Percentiles rank a stretch among this genome's conserved stretches.
phyloP scores from a whole-genome alignment of 2,329 filamentous ascomycete species.

The Penicillium nordicum region DNA sequence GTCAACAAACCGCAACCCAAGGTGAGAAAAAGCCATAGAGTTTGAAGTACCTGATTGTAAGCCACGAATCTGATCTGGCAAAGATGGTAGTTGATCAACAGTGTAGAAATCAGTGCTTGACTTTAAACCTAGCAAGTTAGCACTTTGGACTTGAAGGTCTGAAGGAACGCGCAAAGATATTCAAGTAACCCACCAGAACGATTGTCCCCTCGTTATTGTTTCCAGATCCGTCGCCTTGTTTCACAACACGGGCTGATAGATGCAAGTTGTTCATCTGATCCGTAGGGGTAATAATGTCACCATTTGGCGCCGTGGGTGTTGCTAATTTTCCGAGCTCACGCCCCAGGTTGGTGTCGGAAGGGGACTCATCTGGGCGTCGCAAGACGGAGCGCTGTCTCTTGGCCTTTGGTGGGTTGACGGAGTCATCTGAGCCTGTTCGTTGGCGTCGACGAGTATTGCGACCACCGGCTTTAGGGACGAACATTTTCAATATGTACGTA shows the following conservation, averaged over 20 bases:
- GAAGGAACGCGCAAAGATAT: constrained; percentile 6
- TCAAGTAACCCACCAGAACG: constrained; percentile 32
- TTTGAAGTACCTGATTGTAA: constrained; percentile 60
- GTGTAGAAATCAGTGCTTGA: constrained; percentile 81
- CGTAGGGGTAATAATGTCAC: constrained; percentile 10
- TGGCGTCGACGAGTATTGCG: constrained; percentile 41
- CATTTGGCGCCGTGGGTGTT: constrained; percentile 12
- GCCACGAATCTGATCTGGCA: constrained; percentile 72
- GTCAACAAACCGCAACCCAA: constrained; percentile 18
- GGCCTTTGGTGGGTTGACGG: constrained; percentile 43
- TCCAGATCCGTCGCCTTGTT: constrained; percentile 35
- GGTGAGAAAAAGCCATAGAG: neutral
- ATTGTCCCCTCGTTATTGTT: constrained; percentile 33
- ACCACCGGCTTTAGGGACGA: constrained; percentile 36
- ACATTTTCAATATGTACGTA: constrained; percentile 30
- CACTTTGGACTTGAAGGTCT: neutral
- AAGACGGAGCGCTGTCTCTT: constrained; percentile 48
- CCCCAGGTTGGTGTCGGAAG: constrained; percentile 19
- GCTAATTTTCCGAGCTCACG: constrained; percentile 17
- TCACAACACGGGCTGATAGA: constrained; percentile 38
- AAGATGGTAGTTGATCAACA: constrained; percentile 76
- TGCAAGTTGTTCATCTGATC: constrained; percentile 27
- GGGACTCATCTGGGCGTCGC: constrained; percentile 35
- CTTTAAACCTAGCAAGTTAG: constrained; percentile 43
- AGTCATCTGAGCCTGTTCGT: constrained; percentile 45